phyloP scores from a whole-genome alignment of 2,329 filamentous ascomycete species.

The Thelonectria rubi region DNA sequence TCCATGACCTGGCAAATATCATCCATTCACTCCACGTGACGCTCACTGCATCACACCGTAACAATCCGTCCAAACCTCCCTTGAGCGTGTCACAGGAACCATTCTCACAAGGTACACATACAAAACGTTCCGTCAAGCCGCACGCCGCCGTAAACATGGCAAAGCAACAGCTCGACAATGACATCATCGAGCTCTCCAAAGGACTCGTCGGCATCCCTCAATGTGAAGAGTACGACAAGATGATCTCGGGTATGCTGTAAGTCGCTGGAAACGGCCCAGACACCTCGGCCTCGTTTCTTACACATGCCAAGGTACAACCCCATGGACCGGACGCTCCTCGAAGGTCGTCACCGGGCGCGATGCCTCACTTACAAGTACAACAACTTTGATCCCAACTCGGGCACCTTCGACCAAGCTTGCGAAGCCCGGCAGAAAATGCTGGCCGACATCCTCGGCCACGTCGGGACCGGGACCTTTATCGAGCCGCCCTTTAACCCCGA shows the following conservation, averaged over 20 bases:
- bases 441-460: constrained; percentile 29
- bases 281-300: not conserved
- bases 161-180: constrained; percentile 21
- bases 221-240: constrained; percentile 31
- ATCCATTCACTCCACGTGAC: too few species aligned
- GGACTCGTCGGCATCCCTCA: constrained; percentile 15
- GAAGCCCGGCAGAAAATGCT: constrained; percentile 24
- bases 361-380: constrained; percentile 36
- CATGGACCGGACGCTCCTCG: constrained; percentile 25
- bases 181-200: constrained; percentile 26
- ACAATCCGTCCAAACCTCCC: too few species aligned
- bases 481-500: constrained; percentile 71
- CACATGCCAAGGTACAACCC: constrained; percentile 34
- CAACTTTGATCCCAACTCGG: constrained; percentile 36
- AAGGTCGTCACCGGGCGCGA: constrained; percentile 37
- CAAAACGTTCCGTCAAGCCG: too few species aligned
- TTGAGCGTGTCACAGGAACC: too few species aligned
- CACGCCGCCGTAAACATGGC: constrained; percentile 15
- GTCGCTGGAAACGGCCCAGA: not conserved
- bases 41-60: too few species aligned
- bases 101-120: too few species aligned
- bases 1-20: too few species aligned
- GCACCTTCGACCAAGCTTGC: constrained; percentile 23
- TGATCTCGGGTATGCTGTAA: constrained; percentile 32
- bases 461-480: constrained; percentile 57